Evolutionary conservation across 1,284 basidiomycete species (phyloP).

Genomic region (Tilletia setariae): DNA sequence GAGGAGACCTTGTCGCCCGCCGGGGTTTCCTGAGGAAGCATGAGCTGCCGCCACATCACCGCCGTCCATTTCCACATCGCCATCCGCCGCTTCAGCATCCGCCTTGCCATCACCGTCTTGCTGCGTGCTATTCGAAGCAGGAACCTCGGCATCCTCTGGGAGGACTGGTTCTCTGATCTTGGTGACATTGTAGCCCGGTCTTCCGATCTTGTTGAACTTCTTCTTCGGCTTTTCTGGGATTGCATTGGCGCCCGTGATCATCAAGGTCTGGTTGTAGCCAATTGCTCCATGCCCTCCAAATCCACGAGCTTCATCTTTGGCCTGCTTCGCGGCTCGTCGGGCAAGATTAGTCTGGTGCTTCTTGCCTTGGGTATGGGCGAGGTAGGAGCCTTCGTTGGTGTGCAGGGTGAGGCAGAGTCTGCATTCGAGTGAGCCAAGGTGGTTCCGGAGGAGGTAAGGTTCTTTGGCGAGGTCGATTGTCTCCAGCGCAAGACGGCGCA

Average conservation of each 20-base stretch:
- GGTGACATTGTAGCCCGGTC: constrained; percentile 88
- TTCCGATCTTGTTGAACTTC: constrained; percentile 87
- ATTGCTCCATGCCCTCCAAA: background rate
- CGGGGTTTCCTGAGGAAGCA: constrained; percentile 1
- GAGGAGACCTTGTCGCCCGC: constrained; percentile 73
- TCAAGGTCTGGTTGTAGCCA: constrained; percentile 20
- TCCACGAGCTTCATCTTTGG: constrained; percentile 65
- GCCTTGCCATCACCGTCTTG: background rate
- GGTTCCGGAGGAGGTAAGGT: constrained; percentile 90
- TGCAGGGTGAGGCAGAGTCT: constrained; percentile 95
- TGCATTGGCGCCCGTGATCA: constrained; percentile 22
- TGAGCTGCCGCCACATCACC: background rate
- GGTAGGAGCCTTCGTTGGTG: constrained; percentile 98
- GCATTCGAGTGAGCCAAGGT: constrained; percentile 93
- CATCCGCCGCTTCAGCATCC: background rate
- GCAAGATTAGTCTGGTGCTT: constrained; percentile 99
- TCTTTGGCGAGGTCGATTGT: constrained; percentile 45
- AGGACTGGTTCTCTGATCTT: constrained; percentile 68
- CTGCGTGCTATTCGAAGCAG: background rate
- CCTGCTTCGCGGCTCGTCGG: constrained; percentile 87
- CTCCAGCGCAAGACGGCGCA: constrained; percentile 74
- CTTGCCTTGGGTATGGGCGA: constrained; percentile 98
- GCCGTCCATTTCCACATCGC: constrained; percentile 54
- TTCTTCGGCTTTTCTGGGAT: constrained; percentile 37
- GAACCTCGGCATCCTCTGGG: background rate